Evolutionary conservation across 2,329 filamentous ascomycete genomes (phyloP).

Genomic region (Delphinella strobiligena): DNA sequence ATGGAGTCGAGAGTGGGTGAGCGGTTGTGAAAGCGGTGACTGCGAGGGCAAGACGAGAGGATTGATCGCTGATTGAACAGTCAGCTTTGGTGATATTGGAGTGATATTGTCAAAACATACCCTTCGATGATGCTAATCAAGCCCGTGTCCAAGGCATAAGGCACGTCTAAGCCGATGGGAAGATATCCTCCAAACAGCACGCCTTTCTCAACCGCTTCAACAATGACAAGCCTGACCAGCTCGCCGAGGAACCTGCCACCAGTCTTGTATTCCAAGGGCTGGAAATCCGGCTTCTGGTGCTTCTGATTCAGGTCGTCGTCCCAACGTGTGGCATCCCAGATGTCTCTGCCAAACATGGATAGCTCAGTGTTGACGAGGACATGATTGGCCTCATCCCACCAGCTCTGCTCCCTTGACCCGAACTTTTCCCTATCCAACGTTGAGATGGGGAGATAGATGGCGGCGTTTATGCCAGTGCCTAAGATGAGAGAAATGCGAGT

Average conservation of each 20-base stretch:
- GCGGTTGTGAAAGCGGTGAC: constrained; percentile 37
- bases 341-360: constrained; percentile 51
- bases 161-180: constrained; percentile 37
- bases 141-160: constrained; percentile 48
- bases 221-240: constrained; percentile 47
- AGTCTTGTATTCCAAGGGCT: constrained; percentile 53
- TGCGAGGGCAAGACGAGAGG: constrained; percentile 26
- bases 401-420: constrained; percentile 40
- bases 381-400: constrained; percentile 45
- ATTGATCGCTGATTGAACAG: constrained; percentile 23
- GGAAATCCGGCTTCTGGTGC: constrained; percentile 49
- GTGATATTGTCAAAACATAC: constrained; percentile 9
- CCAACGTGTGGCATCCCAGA: constrained; percentile 49
- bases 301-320: constrained; percentile 47
- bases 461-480: constrained; percentile 53
- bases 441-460: constrained; percentile 46
- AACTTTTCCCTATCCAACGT: constrained; percentile 45
- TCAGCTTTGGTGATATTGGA: neutral
- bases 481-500: constrained; percentile 53
- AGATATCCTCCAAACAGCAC: constrained; percentile 46
- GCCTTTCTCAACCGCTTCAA: constrained; percentile 45
- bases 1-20: constrained; percentile 32
- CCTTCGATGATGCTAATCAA: constrained; percentile 46
- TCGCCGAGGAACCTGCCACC: constrained; percentile 53
- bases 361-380: constrained; percentile 55